Conservation (phyloP, 768 basidiomycete species). For the Leccinum variicolor region DNA sequence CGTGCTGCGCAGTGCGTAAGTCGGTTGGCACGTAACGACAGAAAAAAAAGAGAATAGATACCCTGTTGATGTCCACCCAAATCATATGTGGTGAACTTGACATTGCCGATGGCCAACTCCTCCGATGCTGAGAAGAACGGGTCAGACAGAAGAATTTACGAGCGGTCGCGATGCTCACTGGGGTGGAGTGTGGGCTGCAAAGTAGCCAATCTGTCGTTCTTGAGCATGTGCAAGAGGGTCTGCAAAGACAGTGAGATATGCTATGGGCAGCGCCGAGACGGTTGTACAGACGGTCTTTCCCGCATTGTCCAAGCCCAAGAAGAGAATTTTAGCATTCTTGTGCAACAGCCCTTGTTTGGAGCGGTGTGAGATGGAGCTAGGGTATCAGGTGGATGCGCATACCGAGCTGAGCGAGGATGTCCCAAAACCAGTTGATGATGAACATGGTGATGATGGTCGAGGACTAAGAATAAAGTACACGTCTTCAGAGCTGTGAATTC, state of each 20-base stretch:
- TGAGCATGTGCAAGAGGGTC: slow-evolving; percentile 98
- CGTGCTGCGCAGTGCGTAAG: slow-evolving; percentile 53
- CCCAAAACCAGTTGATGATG: slow-evolving; percentile 95
- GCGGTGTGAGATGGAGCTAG: background rate
- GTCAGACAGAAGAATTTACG: slow-evolving; percentile 2
- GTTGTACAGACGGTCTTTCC: slow-evolving; percentile 83
- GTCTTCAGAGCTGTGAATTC: slow-evolving; percentile 14
- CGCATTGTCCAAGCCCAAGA: slow-evolving; percentile 98
- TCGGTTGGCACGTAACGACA: background rate
- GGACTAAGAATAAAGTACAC: slow-evolving; percentile 20
- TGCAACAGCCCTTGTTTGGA: slow-evolving; percentile 68
- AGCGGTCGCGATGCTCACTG: slow-evolving; percentile 51
- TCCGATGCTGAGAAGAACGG: slow-evolving; percentile 72
- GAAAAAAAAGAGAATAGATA: slow-evolving; percentile 29
- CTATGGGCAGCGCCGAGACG: background rate
- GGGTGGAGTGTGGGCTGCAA: slow-evolving; percentile 98
- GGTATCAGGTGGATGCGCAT: slow-evolving; percentile 21
- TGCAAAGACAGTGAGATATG: slow-evolving; percentile 28
- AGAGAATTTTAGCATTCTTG: slow-evolving; percentile 99
- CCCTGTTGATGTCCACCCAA: slow-evolving; percentile 97
- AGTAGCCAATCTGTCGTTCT: slow-evolving; percentile 97
- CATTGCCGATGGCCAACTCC: slow-evolving; percentile 97
- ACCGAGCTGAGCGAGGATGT: slow-evolving; percentile 93
- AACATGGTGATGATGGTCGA: slow-evolving; percentile 52
- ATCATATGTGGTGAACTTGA: slow-evolving; percentile 99